Conservation (phyloP, 2,329 filamentous ascomycete species). For the Rutstroemia sp. region DNA sequence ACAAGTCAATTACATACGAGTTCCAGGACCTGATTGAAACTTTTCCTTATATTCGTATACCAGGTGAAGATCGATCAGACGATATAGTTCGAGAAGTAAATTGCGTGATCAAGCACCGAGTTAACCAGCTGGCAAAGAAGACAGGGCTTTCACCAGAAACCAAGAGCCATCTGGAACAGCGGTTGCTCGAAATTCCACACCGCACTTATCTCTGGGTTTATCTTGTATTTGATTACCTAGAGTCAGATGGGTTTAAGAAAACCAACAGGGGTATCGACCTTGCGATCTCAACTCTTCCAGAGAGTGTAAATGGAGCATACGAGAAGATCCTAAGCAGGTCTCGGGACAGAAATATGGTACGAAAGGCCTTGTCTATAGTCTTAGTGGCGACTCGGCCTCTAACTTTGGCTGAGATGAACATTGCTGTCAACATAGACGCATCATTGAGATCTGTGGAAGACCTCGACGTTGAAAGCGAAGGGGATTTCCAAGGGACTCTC, state of each 20-base stretch:
- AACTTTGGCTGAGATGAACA: not conserved
- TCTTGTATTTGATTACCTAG: not conserved
- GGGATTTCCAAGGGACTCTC: not conserved
- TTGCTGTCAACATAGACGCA: not conserved
- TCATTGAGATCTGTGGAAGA: not conserved
- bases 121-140: not conserved
- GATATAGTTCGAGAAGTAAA: slow-evolving; percentile 8
- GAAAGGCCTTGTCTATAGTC: slow-evolving; percentile 1
- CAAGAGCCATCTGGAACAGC: not conserved
- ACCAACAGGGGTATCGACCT: not conserved
- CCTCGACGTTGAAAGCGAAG: not conserved
- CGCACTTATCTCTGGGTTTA: slow-evolving; percentile 11
- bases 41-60: not conserved
- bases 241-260: not conserved
- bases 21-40: not conserved
- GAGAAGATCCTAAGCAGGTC: not conserved
- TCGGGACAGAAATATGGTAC: not conserved
- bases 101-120: not conserved
- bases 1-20: not conserved
- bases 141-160: not conserved
- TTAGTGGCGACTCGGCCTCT: not conserved
- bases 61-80: slow-evolving; percentile 1
- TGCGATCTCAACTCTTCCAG: not conserved
- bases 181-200: not conserved
- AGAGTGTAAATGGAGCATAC: not conserved